A percentile compares a stretch with the other conserved stretches of the same genome.
These are phyloP conservation scores for Toxoplasma gondii DNA, from an alignment of 169 alveolate genomes.

Conservation along the genomic window DNA sequence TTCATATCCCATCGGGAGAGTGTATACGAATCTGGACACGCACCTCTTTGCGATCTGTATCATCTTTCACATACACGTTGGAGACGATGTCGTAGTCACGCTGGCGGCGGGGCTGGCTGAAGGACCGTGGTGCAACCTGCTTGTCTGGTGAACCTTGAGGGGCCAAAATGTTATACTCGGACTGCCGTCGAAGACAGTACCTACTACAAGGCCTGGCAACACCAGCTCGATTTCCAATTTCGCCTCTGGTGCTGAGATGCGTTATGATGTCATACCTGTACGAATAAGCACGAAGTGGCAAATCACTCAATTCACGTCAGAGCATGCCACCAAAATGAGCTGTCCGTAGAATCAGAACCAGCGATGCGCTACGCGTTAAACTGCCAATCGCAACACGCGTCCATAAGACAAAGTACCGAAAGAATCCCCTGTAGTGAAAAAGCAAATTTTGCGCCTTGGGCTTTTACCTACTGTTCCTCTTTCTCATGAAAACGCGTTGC, in stretches of 20 bases:
- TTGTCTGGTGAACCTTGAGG: background rate
- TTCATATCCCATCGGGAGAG: no score
- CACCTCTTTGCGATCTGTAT: background rate
- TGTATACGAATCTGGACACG: background rate
- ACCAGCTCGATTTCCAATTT: background rate
- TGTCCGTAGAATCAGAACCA: no score
- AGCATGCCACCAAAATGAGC: no score
- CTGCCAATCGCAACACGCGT: no score
- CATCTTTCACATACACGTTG: background rate
- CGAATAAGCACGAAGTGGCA: background rate
- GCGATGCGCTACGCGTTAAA: no score
- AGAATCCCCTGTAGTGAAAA: no score
- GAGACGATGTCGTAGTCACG: conserved; percentile 24
- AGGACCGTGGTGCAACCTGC: background rate
- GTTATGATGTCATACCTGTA: conserved; percentile 27
- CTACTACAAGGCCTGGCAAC: background rate
- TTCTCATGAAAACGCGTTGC: background rate
- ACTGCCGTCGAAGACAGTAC: background rate
- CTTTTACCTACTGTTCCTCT: conserved; percentile 8
- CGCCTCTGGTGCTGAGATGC: background rate
- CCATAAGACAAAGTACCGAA: no score
- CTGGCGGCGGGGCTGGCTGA: background rate
- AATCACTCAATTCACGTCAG: background rate
- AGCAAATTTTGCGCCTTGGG: background rate
- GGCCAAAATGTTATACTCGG: background rate